A percentile compares a stretch with the other conserved stretches of the same genome.
These are phyloP conservation scores for Pouteria campechiana DNA, from an alignment of 179 eudicot genomes.

Conservation along the genomic window DNA sequence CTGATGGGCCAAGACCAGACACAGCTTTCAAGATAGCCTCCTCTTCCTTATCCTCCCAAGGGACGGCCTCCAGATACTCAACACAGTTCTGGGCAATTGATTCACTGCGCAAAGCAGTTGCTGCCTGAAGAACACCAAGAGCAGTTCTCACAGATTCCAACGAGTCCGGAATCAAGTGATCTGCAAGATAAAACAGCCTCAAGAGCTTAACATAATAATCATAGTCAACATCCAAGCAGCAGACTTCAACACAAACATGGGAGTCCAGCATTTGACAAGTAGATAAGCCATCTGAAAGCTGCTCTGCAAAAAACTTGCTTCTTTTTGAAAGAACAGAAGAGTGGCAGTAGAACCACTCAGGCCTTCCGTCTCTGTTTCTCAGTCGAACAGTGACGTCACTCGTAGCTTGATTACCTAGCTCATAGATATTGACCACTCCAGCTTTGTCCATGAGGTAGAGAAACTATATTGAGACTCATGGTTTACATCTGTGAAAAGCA, in stretches of 20 bases:
- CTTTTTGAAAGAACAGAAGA: slow-evolving; percentile 22
- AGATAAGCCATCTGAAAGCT: slow-evolving; percentile 17
- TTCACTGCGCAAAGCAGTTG: slow-evolving; percentile 35
- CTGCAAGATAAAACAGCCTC: slow-evolving; percentile 35
- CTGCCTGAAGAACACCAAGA: slow-evolving; percentile 54
- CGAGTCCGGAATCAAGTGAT: slow-evolving; percentile 32
- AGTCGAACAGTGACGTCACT: slow-evolving; percentile 34
- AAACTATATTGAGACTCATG: too few relatives aligned
- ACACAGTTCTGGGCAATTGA: slow-evolving; percentile 42
- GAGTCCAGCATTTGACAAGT: too few relatives aligned
- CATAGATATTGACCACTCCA: slow-evolving; percentile 7
- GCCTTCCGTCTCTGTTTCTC: slow-evolving; percentile 28
- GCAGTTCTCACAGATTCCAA: slow-evolving; percentile 50
- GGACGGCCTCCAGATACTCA: slow-evolving; percentile 62
- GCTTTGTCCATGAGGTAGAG: slow-evolving; percentile 27
- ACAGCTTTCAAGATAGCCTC: slow-evolving; percentile 39
- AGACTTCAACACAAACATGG: slow-evolving; percentile 29
- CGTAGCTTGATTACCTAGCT: slow-evolving; percentile 15
- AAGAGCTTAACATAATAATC: slow-evolving; percentile 42
- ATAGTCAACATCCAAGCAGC: slow-evolving; percentile 37
- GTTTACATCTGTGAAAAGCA: too few relatives aligned
- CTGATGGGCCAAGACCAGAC: slow-evolving; percentile 45
- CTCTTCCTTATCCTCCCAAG: slow-evolving; percentile 77
- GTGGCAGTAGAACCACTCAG: slow-evolving; percentile 24
- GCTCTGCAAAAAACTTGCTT: slow-evolving; percentile 42